phyloP scores from a whole-genome alignment of 2,329 filamentous ascomycete species.

The Fonsecaea monophora region DNA sequence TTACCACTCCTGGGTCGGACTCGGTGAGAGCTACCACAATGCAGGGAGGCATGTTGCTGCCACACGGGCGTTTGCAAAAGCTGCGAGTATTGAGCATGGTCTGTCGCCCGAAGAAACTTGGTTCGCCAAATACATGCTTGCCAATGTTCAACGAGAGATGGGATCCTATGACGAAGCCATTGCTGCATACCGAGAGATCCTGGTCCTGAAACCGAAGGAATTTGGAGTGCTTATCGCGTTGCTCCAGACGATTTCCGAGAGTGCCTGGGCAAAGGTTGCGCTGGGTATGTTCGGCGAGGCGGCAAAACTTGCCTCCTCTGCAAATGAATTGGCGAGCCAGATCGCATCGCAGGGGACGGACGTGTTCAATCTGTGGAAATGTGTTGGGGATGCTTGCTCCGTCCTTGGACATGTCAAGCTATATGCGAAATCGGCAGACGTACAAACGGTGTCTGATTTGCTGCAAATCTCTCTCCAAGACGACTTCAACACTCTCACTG shows the following conservation, averaged over 20 bases:
- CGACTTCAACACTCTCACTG: slow-evolving; percentile 68
- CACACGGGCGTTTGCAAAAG: slow-evolving; percentile 86
- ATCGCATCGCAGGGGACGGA: slow-evolving; percentile 68
- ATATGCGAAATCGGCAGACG: slow-evolving; percentile 68
- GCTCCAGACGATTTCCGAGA: slow-evolving; percentile 86
- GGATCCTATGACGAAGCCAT: slow-evolving; percentile 89
- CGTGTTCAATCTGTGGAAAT: slow-evolving; percentile 95
- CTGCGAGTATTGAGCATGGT: slow-evolving; percentile 73
- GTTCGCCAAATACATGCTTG: slow-evolving; percentile 97
- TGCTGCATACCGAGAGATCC: slow-evolving; percentile 74
- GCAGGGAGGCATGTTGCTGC: slow-evolving; percentile 94
- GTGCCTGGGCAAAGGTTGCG: slow-evolving; percentile 75
- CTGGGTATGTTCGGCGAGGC: slow-evolving; percentile 88
- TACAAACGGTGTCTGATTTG: slow-evolving; percentile 37
- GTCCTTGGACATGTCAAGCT: slow-evolving; percentile 81
- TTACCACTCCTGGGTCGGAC: slow-evolving; percentile 93
- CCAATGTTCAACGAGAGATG: slow-evolving; percentile 90
- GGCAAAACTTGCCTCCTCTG: slow-evolving; percentile 70
- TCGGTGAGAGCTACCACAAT: slow-evolving; percentile 97
- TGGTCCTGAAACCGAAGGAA: slow-evolving; percentile 72
- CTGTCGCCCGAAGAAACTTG: slow-evolving; percentile 73
- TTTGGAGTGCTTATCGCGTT: slow-evolving; percentile 87
- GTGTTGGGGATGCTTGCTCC: slow-evolving; percentile 84
- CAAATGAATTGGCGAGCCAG: slow-evolving; percentile 70
- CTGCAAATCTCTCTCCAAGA: slow-evolving; percentile 42